Conservation (phyloP, 2,329 filamentous ascomycete species). For the Aureobasidium sp. region DNA sequence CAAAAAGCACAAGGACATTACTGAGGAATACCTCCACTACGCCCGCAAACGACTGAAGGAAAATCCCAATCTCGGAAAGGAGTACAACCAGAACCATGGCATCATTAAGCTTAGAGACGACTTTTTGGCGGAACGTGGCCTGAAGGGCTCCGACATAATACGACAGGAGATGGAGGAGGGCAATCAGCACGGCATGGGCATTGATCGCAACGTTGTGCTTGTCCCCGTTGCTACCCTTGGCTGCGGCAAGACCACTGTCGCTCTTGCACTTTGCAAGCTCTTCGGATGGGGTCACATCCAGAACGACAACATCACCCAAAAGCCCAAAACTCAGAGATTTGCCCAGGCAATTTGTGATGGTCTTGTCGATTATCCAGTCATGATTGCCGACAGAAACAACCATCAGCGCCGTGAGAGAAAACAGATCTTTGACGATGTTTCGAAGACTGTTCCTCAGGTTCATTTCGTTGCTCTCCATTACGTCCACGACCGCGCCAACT, state of each 20-base stretch:
- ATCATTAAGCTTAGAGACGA: slow-evolving; percentile 88
- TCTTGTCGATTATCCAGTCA: slow-evolving; percentile 60
- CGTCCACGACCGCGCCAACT: slow-evolving; percentile 62
- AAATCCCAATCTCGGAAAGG: slow-evolving; percentile 59
- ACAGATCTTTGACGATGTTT: slow-evolving; percentile 77
- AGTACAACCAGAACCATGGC: slow-evolving; percentile 82
- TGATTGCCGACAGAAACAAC: slow-evolving; percentile 92
- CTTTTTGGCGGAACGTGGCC: slow-evolving; percentile 73
- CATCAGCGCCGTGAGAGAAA: slow-evolving; percentile 80
- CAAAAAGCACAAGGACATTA: slow-evolving; percentile 85
- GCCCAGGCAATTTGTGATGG: slow-evolving; percentile 61
- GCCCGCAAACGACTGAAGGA: slow-evolving; percentile 65
- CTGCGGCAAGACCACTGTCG: slow-evolving; percentile 93
- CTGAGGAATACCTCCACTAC: slow-evolving; percentile 81
- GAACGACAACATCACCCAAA: slow-evolving; percentile 89
- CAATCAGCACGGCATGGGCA: slow-evolving; percentile 45
- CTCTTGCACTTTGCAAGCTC: slow-evolving; percentile 69
- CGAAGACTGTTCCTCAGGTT: slow-evolving; percentile 53
- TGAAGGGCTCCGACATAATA: slow-evolving; percentile 86
- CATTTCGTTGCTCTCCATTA: slow-evolving; percentile 83
- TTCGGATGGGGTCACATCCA: slow-evolving; percentile 92
- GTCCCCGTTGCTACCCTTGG: slow-evolving; percentile 89
- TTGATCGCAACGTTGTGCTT: slow-evolving; percentile 66
- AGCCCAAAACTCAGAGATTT: slow-evolving; percentile 70
- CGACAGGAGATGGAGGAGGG: slow-evolving; percentile 58